A percentile compares a stretch with the other conserved stretches of the same genome.
phyloP scores from a whole-genome alignment of 768 basidiomycete genomes.

The Naganishia antarctica region DNA sequence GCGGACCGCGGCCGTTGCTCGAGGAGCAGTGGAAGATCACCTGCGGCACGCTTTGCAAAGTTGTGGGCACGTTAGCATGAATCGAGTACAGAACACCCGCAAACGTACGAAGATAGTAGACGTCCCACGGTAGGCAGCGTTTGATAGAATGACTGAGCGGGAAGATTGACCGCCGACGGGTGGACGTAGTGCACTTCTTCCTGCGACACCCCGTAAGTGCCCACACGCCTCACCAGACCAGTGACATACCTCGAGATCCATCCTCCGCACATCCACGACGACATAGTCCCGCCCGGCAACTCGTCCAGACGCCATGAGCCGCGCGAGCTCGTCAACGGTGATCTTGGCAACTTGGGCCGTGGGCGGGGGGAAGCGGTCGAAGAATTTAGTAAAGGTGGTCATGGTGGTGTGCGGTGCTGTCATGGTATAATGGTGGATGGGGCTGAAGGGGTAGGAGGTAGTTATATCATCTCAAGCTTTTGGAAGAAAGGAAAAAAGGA shows the following conservation, averaged over 20 bases:
- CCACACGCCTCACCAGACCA: neutral
- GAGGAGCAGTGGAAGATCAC: constrained; percentile 37
- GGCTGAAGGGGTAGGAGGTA: neutral
- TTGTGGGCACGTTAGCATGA: too few species aligned
- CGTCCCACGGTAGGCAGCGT: constrained; percentile 39
- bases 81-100: too few species aligned
- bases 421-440: neutral
- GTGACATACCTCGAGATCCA: constrained; percentile 50
- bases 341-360: neutral
- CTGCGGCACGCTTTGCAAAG: constrained; percentile 18
- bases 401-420: neutral
- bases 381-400: constrained; percentile 5
- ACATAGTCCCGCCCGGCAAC: constrained; percentile 39
- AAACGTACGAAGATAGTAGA: neutral
- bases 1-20: constrained; percentile 32
- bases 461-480: too few species aligned
- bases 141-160: constrained; percentile 53
- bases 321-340: constrained; percentile 19
- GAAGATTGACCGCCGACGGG: constrained; percentile 53
- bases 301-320: neutral
- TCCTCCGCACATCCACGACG: constrained; percentile 51
- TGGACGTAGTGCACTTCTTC: constrained; percentile 33
- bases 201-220: neutral
- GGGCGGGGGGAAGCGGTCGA: constrained; percentile 14
- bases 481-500: too few species aligned